Evolutionary conservation across 1,284 basidiomycete species (phyloP).

Genomic region (Pulveroboletus sp.): DNA sequence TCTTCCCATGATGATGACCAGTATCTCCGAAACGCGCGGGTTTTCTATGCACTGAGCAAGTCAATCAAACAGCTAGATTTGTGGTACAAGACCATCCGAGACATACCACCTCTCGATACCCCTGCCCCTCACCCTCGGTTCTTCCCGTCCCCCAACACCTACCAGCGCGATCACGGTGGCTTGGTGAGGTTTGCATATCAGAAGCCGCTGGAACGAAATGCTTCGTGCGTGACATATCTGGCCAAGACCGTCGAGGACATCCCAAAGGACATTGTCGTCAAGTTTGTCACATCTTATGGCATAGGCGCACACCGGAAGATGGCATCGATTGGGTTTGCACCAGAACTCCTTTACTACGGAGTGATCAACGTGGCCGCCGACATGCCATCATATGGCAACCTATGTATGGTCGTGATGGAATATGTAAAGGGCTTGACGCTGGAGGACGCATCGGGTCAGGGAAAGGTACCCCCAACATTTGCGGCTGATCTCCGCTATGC

Average conservation of each 20-base stretch:
- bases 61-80: background rate
- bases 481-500: background rate
- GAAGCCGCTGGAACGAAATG: background rate
- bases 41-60: constrained; percentile 20
- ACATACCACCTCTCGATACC: accelerated
- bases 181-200: constrained; percentile 9
- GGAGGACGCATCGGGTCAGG: background rate
- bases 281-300: constrained; percentile 24
- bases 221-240: constrained; percentile 10
- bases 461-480: background rate
- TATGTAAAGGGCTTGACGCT: constrained; percentile 2
- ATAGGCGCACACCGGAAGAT: constrained; percentile 6
- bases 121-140: constrained; percentile 10
- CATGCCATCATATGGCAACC: constrained; percentile 11
- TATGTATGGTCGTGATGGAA: constrained; percentile 30
- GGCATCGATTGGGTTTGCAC: constrained; percentile 5
- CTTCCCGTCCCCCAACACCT: constrained; percentile 18
- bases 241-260: background rate
- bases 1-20: constrained; percentile 13
- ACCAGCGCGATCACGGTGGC: accelerated
- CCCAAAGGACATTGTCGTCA: constrained; percentile 15
- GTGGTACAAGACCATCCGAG: constrained; percentile 16
- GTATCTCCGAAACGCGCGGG: background rate
- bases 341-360: constrained; percentile 13
- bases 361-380: background rate